Conservation (phyloP, 2,329 filamentous ascomycete species). For the Hirsutella rhossiliensis region DNA sequence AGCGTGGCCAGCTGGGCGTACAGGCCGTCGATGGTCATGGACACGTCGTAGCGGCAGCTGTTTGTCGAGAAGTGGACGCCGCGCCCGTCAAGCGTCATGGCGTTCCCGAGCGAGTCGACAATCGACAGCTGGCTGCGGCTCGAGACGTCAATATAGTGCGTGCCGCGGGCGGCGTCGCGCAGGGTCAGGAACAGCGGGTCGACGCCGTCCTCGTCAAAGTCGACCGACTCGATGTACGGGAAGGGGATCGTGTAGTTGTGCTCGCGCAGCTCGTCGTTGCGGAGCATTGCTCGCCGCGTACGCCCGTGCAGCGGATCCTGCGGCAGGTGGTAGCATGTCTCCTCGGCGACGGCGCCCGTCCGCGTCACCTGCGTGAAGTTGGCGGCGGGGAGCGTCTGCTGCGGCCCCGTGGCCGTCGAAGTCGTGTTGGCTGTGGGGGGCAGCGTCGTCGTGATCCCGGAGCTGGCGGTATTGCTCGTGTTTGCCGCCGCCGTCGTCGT, state of each 20-base stretch:
- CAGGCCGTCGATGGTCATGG: constrained; percentile 19
- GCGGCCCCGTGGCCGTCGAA: constrained; percentile 1
- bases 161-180: constrained; percentile 14
- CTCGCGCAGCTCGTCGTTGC: constrained; percentile 17
- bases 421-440: constrained; percentile 1
- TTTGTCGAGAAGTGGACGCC: constrained; percentile 23
- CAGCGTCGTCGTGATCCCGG: background rate
- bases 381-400: constrained; percentile 11
- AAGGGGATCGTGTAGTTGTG: constrained; percentile 18
- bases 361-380: constrained; percentile 21
- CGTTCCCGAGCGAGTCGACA: constrained; percentile 16
- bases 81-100: constrained; percentile 17
- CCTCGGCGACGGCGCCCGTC: constrained; percentile 12
- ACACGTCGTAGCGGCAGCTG: constrained; percentile 19
- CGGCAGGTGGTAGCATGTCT: constrained; percentile 19
- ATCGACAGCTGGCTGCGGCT: constrained; percentile 18
- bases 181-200: constrained; percentile 21
- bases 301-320: constrained; percentile 10
- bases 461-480: background rate
- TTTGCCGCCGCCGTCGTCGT: background rate
- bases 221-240: constrained; percentile 24
- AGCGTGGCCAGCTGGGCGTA: constrained; percentile 19
- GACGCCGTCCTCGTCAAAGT: constrained; percentile 18
- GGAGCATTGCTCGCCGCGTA: constrained; percentile 15
- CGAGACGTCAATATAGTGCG: constrained; percentile 21